These are phyloP conservation scores for Guadua angustifolia DNA, from an alignment of 176 grass and related monocot genomes.

Conservation along the genomic window DNA sequence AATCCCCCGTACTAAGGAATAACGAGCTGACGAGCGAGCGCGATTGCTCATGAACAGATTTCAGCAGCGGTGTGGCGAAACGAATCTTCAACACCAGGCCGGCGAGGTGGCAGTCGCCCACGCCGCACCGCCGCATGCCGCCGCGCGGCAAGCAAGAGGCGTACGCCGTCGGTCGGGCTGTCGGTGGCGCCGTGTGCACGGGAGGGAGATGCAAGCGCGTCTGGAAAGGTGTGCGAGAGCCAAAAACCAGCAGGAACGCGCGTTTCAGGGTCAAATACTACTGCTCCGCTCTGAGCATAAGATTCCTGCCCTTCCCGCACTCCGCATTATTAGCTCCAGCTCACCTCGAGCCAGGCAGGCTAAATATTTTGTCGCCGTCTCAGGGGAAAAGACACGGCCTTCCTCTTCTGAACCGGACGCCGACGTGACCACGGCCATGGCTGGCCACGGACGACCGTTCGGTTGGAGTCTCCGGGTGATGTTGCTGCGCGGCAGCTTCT, in stretches of 20 bases:
- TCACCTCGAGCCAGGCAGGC: background rate
- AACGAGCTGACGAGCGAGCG: background rate
- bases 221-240: background rate
- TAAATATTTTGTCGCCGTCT: background rate
- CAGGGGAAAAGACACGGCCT: background rate
- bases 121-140: background rate
- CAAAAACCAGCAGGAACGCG: background rate
- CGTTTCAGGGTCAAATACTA: slow-evolving; percentile 33
- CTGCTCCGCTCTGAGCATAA: background rate
- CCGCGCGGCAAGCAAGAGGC: background rate
- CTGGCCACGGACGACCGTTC: background rate
- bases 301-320: background rate
- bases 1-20: no score
- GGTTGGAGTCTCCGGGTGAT: background rate
- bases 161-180: background rate
- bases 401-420: background rate
- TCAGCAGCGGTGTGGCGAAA: background rate
- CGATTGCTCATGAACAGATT: background rate
- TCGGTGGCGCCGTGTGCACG: slow-evolving; percentile 15
- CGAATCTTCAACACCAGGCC: background rate
- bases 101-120: background rate
- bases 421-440: background rate
- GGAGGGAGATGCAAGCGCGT: background rate
- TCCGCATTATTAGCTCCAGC: slow-evolving; percentile 3
- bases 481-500: slow-evolving; percentile 16